Percentiles rank a stretch among this genome's conserved stretches.
These are phyloP conservation scores for Pseudomassariella vexata DNA, from an alignment of 2,329 filamentous ascomycete genomes.

Conservation along the genomic window DNA sequence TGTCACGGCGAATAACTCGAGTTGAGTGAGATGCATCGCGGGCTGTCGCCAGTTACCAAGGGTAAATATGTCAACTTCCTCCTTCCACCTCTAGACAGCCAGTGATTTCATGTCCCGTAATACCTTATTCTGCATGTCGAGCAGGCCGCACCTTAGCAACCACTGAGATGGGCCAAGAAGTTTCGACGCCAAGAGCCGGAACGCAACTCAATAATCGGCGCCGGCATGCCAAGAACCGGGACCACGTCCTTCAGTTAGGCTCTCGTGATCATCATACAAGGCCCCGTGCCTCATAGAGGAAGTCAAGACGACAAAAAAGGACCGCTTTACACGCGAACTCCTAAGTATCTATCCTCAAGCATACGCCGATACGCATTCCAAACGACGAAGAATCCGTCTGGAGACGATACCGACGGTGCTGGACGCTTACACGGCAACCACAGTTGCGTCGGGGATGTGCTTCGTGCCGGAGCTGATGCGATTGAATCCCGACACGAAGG, in stretches of 20 bases:
- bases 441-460: slow-evolving; percentile 17
- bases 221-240: slow-evolving; percentile 16
- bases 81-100: no score
- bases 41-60: no score
- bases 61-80: no score
- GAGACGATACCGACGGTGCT: slow-evolving; percentile 6
- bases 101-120: no score
- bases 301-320: slow-evolving; percentile 15
- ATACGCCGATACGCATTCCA: slow-evolving; percentile 10
- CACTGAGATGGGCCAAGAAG: slow-evolving; percentile 19
- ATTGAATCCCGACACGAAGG: slow-evolving; percentile 22
- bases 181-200: slow-evolving; percentile 15
- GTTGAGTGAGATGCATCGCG: no score
- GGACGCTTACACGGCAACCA: slow-evolving; percentile 21
- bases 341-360: slow-evolving; percentile 14
- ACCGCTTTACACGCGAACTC: slow-evolving; percentile 12
- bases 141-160: no score
- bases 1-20: no score
- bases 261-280: slow-evolving; percentile 17
- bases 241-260: slow-evolving; percentile 19
- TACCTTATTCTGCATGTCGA: no score
- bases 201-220: slow-evolving; percentile 18
- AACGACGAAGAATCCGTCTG: slow-evolving; percentile 12
- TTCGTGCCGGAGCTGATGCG: slow-evolving; percentile 21
- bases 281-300: slow-evolving; percentile 17